Evolutionary conservation across 495 filamentous ascomycete genomes (phyloP).

Genomic region (Friedmanniomyces endolithicus): DNA sequence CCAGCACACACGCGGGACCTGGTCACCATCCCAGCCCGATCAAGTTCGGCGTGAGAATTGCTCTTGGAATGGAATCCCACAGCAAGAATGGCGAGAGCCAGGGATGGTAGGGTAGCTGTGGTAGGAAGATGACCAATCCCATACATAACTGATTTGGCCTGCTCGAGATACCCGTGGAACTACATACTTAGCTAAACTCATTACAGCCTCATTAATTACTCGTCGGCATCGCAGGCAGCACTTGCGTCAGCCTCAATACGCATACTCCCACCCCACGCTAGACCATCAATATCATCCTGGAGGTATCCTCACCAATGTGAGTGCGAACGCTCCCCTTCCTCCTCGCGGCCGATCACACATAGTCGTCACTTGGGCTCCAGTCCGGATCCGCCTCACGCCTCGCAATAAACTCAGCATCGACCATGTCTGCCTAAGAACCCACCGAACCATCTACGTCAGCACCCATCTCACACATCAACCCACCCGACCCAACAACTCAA

Average conservation of each 20-base stretch:
- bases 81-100: slow-evolving; percentile 6
- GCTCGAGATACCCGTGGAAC: too few species aligned
- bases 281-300: too few species aligned
- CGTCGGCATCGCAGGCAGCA: neutral
- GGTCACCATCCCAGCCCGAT: neutral
- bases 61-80: neutral
- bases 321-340: neutral
- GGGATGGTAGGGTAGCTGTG: neutral
- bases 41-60: neutral
- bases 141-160: too few species aligned
- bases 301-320: neutral
- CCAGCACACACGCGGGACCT: neutral
- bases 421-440: neutral
- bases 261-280: neutral
- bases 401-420: neutral
- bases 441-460: neutral
- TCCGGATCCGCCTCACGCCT: slow-evolving; percentile 1
- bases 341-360: neutral
- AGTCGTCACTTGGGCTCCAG: neutral
- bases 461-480: neutral
- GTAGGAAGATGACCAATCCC: neutral
- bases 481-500: neutral
- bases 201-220: too few species aligned
- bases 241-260: neutral
- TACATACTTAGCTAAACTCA: too few species aligned